phyloP scores from a whole-genome alignment of 202 grass and related monocot genomes.

The Eragrostis tef region DNA sequence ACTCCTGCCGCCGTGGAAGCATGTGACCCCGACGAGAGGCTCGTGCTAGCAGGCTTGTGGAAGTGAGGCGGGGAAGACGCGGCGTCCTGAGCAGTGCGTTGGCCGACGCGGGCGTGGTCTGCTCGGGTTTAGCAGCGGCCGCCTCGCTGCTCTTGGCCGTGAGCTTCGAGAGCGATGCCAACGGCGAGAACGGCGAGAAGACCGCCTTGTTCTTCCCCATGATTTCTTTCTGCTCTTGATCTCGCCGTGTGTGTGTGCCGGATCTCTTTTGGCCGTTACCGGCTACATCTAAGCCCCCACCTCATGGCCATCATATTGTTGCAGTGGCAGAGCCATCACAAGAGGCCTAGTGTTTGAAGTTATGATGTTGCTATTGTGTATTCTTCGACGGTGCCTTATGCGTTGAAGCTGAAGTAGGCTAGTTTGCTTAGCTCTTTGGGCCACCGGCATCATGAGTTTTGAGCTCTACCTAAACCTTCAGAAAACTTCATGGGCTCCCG shows the following conservation, averaged over 20 bases:
- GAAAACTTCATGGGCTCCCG: no score
- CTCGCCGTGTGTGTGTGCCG: conserved; percentile 9
- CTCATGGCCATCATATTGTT: conserved; percentile 73
- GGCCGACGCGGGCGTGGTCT: conserved; percentile 5
- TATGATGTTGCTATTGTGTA: no score
- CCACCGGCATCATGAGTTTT: no score
- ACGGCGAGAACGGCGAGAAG: conserved; percentile 59
- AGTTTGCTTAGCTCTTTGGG: no score
- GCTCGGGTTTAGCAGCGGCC: conserved; percentile 26
- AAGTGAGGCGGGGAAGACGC: conserved; percentile 36
- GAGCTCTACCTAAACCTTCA: no score
- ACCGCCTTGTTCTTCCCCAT: conserved; percentile 47
- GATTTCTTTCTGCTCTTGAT: conserved; percentile 11
- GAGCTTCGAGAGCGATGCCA: conserved; percentile 76
- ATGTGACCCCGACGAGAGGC: not conserved
- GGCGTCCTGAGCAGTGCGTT: not conserved
- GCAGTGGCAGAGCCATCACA: no score
- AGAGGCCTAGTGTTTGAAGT: no score
- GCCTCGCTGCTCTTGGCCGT: conserved; percentile 31
- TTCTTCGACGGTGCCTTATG: no score
- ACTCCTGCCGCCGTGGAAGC: not conserved
- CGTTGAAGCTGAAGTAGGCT: no score
- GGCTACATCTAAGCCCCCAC: conserved; percentile 66
- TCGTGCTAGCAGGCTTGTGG: conserved; percentile 22
- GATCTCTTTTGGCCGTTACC: conserved; percentile 35